phyloP scores from a whole-genome alignment of 371 early-diverging fungal genomes.

The Choanephora cucurbitarum region DNA sequence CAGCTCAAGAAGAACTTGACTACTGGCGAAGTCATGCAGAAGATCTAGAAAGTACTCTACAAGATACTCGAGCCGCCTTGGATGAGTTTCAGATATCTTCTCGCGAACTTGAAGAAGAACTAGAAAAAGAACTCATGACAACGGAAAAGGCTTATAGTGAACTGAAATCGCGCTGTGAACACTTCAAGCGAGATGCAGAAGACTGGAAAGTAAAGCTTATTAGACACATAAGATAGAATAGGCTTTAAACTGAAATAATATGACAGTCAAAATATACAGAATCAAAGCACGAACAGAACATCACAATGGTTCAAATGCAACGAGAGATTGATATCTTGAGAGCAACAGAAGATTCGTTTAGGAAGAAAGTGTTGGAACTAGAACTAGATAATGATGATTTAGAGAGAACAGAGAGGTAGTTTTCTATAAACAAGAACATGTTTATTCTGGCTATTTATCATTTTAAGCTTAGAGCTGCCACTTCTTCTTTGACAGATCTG shows the following conservation, averaged over 20 bases:
- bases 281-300: constrained; percentile 63
- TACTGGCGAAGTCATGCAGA: constrained; percentile 56
- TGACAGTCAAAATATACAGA: constrained; percentile 45
- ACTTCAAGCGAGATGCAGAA: constrained; percentile 61
- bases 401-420: constrained; percentile 25
- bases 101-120: constrained; percentile 66
- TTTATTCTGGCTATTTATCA: no score
- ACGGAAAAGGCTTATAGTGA: constrained; percentile 64
- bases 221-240: no score
- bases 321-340: constrained; percentile 75
- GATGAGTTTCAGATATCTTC: constrained; percentile 67
- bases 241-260: no score
- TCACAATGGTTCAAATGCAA: constrained; percentile 67
- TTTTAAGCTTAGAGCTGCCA: constrained; percentile 69
- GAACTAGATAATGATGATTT: constrained; percentile 83
- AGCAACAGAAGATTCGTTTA: constrained; percentile 71
- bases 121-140: constrained; percentile 62
- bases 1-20: constrained; percentile 58
- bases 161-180: constrained; percentile 60
- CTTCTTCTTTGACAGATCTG: constrained; percentile 70
- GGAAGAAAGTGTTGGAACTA: constrained; percentile 72
- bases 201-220: constrained; percentile 80
- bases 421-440: no score
- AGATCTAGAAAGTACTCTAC: constrained; percentile 51
- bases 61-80: constrained; percentile 58